Base-by-base conservation (phyloP, 1,284 basidiomycete genomes). In the Ustilago sp. region DNA sequence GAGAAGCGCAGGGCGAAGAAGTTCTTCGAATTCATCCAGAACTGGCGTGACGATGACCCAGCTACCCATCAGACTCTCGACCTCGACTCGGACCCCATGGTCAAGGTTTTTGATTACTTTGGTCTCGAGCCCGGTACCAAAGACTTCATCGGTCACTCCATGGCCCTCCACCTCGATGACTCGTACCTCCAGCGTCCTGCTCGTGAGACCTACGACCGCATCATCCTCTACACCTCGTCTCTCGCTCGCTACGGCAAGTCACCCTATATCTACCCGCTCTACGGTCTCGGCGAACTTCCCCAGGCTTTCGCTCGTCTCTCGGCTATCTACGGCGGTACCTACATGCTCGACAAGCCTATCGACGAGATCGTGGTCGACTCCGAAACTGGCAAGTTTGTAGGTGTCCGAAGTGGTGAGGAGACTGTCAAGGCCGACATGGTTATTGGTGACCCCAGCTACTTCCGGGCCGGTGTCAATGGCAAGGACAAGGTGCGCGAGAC, bases 181-280 rank as follows among this genome's bases (percentile, higher is more conserved):
- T 93, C 95, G 52, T 99, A 99, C 88, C 93, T 95, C 87, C 92
- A 90, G 84, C 93, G 95, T 87, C 90, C 93, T 55, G 97, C 95
- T 45, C 92, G 95, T 59, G 91, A 92, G 61, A 89, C 96, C 7
- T 95, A 98, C 86, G 92, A 98, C 84, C 94, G 97, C 72, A 98
- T 99, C 87, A 90, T 98, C 78, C 91, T 99, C 71, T 99, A 99
- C 89, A 98, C 95, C 17, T 93, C 93, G 8, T 99, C 96, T 23
- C 98, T 99, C 94, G 95, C 97, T 35, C 93, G 97, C 63, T 99
- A 98, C 88, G 97, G 97, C 83, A 99, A 99, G 88, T 99, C 97
- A 19, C 97, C 97, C 4, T 99, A 99, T 89, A 98, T 99, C 87
- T 99, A 99, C 89, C 97, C 97, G 15, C 90, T 98, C 61, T 99